Conservation (phyloP, 2,329 filamentous ascomycete genomes). For the Neopestalotiopsis rosae region DNA sequence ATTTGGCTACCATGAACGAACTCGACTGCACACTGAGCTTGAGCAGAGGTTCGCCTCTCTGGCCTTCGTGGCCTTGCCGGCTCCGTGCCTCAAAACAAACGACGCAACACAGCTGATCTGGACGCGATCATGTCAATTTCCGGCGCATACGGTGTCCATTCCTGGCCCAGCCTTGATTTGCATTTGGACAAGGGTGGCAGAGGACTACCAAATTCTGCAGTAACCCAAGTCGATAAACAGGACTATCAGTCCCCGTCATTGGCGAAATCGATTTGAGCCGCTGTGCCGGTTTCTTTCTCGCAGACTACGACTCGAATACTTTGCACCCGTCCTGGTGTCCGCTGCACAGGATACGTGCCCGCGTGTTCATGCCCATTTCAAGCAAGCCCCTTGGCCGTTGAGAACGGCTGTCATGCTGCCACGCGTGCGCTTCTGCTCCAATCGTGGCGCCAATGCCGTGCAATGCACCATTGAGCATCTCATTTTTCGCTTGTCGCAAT, state of each 20-base stretch:
- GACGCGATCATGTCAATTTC: background rate
- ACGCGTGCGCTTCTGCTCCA: background rate
- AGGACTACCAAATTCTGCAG: slow-evolving; percentile 1
- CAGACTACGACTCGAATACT: no score
- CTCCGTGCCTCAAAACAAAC: background rate
- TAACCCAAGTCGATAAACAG: background rate
- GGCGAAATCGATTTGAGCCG: background rate
- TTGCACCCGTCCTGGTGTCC: no score
- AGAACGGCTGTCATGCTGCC: background rate
- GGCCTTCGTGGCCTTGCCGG: background rate
- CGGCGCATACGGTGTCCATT: background rate
- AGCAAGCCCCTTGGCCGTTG: background rate
- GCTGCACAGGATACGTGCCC: background rate
- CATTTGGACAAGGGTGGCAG: background rate
- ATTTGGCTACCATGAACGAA: background rate
- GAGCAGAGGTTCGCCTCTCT: background rate
- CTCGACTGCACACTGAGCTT: background rate
- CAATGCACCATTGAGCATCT: background rate
- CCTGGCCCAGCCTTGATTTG: background rate
- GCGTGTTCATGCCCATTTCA: background rate
- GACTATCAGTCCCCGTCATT: background rate
- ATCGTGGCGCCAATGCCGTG: background rate
- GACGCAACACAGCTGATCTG: background rate
- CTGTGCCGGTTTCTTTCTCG: no score
- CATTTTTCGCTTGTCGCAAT: background rate